Evolutionary conservation across 1,139 yeast genomes (phyloP).

Genomic region (Oligophagozyma castellii): DNA sequence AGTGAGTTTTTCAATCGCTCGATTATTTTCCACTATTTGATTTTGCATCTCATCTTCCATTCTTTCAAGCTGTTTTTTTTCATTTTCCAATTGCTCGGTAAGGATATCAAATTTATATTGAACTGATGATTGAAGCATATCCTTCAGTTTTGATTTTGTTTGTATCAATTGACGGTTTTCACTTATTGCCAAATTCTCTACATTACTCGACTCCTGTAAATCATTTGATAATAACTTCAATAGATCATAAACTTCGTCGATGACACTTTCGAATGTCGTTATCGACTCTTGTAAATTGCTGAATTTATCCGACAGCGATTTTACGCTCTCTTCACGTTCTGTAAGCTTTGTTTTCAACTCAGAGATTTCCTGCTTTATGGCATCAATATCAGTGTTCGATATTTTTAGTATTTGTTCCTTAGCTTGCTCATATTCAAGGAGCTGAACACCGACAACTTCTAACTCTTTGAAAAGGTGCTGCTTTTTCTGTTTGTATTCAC

Average conservation of each 20-base stretch:
- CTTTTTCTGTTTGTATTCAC: constrained; percentile 52
- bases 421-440: constrained; percentile 44
- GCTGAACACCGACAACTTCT: constrained; percentile 23
- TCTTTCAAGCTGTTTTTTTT: constrained; percentile 10
- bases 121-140: constrained; percentile 12
- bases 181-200: constrained; percentile 15
- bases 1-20: no score
- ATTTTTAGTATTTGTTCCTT: constrained; percentile 47
- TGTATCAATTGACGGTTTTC: constrained; percentile 14
- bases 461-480: constrained; percentile 37
- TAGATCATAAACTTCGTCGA: constrained; percentile 20
- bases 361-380: constrained; percentile 39
- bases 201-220: constrained; percentile 18
- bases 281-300: constrained; percentile 41
- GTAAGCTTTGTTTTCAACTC: constrained; percentile 40
- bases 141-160: constrained; percentile 14
- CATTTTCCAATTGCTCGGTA: constrained; percentile 16
- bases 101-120: constrained; percentile 14
- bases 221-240: constrained; percentile 20
- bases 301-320: constrained; percentile 34
- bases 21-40: no score
- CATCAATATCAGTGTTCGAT: constrained; percentile 48
- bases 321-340: constrained; percentile 30
- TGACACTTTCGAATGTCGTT: constrained; percentile 35
- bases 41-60: constrained; percentile 6